Conservation (phyloP, 2,329 filamentous ascomycete species). For the Aspergillus niger region DNA sequence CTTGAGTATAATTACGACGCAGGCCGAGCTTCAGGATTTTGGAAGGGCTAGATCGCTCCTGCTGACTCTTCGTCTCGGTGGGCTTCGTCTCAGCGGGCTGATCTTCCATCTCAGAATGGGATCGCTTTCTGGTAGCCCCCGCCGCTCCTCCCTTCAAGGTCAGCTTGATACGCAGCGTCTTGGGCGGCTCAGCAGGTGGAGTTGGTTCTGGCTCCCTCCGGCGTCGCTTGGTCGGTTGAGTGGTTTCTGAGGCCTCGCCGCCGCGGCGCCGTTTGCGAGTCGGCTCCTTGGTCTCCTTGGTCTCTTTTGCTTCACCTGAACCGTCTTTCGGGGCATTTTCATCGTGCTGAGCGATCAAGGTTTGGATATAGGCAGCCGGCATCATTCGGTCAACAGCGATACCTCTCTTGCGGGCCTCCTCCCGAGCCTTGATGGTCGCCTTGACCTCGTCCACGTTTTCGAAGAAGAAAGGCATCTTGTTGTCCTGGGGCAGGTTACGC, state of each 20-base stretch:
- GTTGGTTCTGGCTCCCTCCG: conserved; percentile 13
- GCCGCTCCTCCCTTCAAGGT: conserved; percentile 14
- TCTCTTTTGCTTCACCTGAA: neutral
- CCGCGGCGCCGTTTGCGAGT: conserved; percentile 23
- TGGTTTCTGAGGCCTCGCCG: conserved; percentile 4
- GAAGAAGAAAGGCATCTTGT: conserved; percentile 19
- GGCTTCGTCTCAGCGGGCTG: conserved; percentile 1
- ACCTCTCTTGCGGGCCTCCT: conserved; percentile 25
- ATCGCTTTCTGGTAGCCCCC: conserved; percentile 18
- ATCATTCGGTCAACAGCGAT: conserved; percentile 23
- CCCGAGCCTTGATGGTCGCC: conserved; percentile 24
- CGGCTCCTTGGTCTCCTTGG: conserved; percentile 10
- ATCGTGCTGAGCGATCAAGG: conserved; percentile 23
- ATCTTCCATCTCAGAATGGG: conserved; percentile 18
- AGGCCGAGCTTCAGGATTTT: conserved; percentile 6
- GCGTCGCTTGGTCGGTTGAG: conserved; percentile 16
- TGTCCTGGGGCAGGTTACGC: conserved; percentile 31
- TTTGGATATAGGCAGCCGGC: conserved; percentile 22
- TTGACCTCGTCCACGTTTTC: conserved; percentile 30
- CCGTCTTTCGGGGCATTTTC: neutral
- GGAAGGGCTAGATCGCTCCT: neutral
- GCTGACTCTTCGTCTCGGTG: neutral
- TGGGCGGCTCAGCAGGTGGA: conserved; percentile 4
- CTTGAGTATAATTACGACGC: neutral
- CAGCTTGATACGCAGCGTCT: conserved; percentile 19